These are phyloP conservation scores for Perilla frutescens DNA, from an alignment of 257 asterid species.

Conservation along the genomic window DNA sequence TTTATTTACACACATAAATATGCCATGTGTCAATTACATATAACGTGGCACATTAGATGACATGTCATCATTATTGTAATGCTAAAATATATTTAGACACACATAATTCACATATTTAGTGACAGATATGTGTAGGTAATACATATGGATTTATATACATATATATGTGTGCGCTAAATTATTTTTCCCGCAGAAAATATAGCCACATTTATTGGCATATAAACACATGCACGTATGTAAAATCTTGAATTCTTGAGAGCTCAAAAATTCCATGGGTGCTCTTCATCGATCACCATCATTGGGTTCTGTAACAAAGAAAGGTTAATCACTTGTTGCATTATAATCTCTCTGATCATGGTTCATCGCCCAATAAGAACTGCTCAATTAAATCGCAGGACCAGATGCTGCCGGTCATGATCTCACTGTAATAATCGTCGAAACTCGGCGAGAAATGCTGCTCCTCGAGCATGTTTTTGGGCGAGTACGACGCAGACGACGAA, in stretches of 20 bases:
- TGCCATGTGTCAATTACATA: no score
- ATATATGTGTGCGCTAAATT: no score
- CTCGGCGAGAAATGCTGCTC: slow-evolving; percentile 47
- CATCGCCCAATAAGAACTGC: slow-evolving; percentile 54
- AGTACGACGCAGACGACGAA: slow-evolving; percentile 32
- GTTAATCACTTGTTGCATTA: neutral
- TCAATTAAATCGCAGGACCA: slow-evolving; percentile 70
- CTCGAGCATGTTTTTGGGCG: slow-evolving; percentile 35
- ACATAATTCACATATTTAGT: no score
- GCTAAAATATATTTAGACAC: neutral
- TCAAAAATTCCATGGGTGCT: slow-evolving; percentile 37
- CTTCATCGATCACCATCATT: slow-evolving; percentile 30
- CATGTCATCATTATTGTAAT: slow-evolving; percentile 69
- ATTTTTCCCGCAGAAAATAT: no score
- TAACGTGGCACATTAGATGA: no score
- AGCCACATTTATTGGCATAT: no score
- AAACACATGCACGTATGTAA: no score
- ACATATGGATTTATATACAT: no score
- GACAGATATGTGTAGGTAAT: no score
- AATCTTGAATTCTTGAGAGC: no score
- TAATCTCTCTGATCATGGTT: slow-evolving; percentile 31
- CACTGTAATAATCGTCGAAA: slow-evolving; percentile 49
- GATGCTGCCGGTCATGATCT: slow-evolving; percentile 45
- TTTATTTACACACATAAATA: no score
- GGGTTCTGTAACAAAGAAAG: slow-evolving; percentile 32